Conservation (phyloP, 1,139 yeast species). For the Yamadazyma buinensis region DNA sequence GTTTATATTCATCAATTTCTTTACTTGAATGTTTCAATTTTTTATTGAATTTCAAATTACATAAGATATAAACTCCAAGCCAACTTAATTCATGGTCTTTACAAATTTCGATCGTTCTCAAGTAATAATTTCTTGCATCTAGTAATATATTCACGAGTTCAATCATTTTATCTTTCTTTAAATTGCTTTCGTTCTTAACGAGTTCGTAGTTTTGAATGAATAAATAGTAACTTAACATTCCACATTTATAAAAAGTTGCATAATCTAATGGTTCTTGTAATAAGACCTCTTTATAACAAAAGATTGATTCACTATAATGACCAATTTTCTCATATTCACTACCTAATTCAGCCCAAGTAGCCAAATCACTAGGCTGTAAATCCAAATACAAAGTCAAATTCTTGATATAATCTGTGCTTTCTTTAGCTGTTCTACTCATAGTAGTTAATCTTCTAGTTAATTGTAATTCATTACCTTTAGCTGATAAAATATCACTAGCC, state of each 20-base stretch:
- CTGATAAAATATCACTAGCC: constrained; percentile 36
- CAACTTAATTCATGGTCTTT: constrained; percentile 69
- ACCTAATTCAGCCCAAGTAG: constrained; percentile 75
- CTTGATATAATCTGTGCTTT: constrained; percentile 36
- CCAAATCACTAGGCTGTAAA: constrained; percentile 66
- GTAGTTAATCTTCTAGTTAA: constrained; percentile 36
- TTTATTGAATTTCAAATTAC: constrained; percentile 19
- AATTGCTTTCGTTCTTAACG: constrained; percentile 13
- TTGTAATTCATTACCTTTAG: constrained; percentile 32
- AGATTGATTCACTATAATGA: constrained; percentile 63
- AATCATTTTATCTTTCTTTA: constrained; percentile 22
- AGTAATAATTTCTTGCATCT: constrained; percentile 50
- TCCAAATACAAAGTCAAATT: constrained; percentile 49
- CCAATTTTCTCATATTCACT: constrained; percentile 58
- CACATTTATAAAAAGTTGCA: constrained; percentile 62
- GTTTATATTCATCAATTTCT: constrained; percentile 22
- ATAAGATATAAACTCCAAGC: constrained; percentile 59
- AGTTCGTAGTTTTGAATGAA: constrained; percentile 19
- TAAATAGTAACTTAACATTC: constrained; percentile 27
- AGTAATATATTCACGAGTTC: constrained; percentile 24
- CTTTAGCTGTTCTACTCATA: constrained; percentile 15
- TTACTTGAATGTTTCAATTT: constrained; percentile 18
- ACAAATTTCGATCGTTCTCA: constrained; percentile 73
- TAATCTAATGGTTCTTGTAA: constrained; percentile 70
- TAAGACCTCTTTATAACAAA: constrained; percentile 66